Percentiles rank a stretch among this genome's conserved stretches.
Evolutionary conservation across 31 red algal species (phyloP).

Genomic region (Asparagopsis taxiformis): DNA sequence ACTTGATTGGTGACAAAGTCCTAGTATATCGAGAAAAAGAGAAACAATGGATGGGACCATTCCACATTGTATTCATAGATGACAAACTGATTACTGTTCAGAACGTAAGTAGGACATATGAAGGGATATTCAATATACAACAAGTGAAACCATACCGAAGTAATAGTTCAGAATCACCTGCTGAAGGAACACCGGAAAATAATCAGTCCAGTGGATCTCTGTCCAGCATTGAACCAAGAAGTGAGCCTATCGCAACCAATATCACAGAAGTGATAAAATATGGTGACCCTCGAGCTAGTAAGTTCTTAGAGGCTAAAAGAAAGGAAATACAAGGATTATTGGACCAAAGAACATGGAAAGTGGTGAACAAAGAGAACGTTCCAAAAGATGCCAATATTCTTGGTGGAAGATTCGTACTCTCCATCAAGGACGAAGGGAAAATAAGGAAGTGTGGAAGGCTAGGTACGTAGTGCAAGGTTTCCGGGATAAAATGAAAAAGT

Average conservation of each 20-base stretch:
- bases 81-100: neutral
- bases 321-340: neutral
- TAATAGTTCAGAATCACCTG: neutral
- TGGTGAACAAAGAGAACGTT: slow-evolving; percentile 5
- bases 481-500: neutral
- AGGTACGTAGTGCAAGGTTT: slow-evolving; percentile 23
- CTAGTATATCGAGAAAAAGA: slow-evolving; percentile 10
- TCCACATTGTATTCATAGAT: neutral
- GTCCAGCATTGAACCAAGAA: neutral
- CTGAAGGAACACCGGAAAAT: neutral
- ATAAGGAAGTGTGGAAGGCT: slow-evolving; percentile 24
- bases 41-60: slow-evolving; percentile 15
- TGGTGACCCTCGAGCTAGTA: neutral
- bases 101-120: neutral
- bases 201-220: neutral
- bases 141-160: neutral
- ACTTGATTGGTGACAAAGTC: neutral
- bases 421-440: slow-evolving; percentile 10
- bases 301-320: neutral
- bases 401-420: slow-evolving; percentile 21
- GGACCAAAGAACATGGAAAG: slow-evolving; percentile 5
- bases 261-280: neutral
- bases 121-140: neutral
- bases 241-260: neutral
- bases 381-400: slow-evolving; percentile 9